These are phyloP conservation scores for Lasiodiplodia gonubiensis DNA, from an alignment of 2,329 filamentous ascomycete species.

Conservation along the genomic window DNA sequence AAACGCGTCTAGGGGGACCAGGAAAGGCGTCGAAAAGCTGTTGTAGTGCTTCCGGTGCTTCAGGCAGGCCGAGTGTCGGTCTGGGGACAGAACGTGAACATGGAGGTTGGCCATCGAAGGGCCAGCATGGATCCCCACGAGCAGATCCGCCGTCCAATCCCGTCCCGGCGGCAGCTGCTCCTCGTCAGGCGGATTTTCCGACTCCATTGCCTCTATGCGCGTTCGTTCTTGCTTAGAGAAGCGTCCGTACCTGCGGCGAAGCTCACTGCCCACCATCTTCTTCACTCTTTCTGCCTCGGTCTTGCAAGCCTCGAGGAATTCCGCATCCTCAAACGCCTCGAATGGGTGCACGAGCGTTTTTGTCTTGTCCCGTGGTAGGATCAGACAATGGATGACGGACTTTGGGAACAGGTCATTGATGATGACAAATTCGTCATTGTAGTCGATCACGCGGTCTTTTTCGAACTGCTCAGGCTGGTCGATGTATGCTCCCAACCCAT, in stretches of 20 bases:
- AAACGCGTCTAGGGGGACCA: slow-evolving; percentile 79
- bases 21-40: slow-evolving; percentile 85
- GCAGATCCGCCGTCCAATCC: slow-evolving; percentile 78
- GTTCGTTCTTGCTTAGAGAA: slow-evolving; percentile 67
- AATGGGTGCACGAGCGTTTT: slow-evolving; percentile 74
- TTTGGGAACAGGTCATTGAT: slow-evolving; percentile 90
- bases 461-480: slow-evolving; percentile 66
- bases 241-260: slow-evolving; percentile 70
- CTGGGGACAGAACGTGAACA: slow-evolving; percentile 82
- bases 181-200: slow-evolving; percentile 37
- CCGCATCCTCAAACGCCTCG: slow-evolving; percentile 72
- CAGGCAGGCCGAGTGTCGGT: slow-evolving; percentile 74
- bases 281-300: slow-evolving; percentile 67
- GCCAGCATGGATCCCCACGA: slow-evolving; percentile 80
- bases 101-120: slow-evolving; percentile 94
- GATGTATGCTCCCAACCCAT: slow-evolving; percentile 72
- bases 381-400: slow-evolving; percentile 79
- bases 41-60: slow-evolving; percentile 90
- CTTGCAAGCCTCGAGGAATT: slow-evolving; percentile 70
- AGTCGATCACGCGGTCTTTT: slow-evolving; percentile 65
- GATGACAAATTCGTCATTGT: slow-evolving; percentile 72
- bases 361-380: slow-evolving; percentile 74
- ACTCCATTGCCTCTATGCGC: slow-evolving; percentile 68
- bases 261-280: slow-evolving; percentile 72
- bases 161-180: slow-evolving; percentile 68